Base-by-base conservation (phyloP, 2,329 filamentous ascomycete species). In the Aspergillus sp. region DNA sequence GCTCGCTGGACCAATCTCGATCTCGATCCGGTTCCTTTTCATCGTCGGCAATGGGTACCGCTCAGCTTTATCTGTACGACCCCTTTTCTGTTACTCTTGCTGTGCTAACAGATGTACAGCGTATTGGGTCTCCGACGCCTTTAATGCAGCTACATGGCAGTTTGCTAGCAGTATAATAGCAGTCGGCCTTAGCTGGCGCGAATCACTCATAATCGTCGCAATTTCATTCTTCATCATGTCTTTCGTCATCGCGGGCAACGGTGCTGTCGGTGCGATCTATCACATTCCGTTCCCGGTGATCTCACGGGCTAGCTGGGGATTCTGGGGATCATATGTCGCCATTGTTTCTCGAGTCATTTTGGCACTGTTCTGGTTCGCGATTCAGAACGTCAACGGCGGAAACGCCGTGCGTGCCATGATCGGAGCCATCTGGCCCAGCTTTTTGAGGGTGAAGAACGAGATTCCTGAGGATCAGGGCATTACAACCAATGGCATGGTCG, bases 331-430 rank as follows among this genome's bases (percentile, higher is more conserved):
- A 23, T 84, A 84, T 67, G 75, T 86, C 39, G 79, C 82, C 23
- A 83, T 86, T 55, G 67, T 85, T 7, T 83, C 81, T 0, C 78
- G 84, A 10, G 78, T 80, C 41, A 81, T 86, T 58, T 79, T 86
- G 3, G 84, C 83, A 5, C 70, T 85, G 17, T 85, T 87, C 72
- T 86, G 84, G 89, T 85, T 89, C 56, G 86, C 87, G 0, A 88
- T 90, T 50, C 86, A 89, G 65, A 85, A 84, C 43, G 85, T 86
- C 61, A 88, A 87, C 63, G 87, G 87, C 0, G 86, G 83, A 0
- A 83, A 84, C 59, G 78, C 80, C 0, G 77, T 85, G 8, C 75
- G 76, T 4, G 80, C 82, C 47, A 84, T 84, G 74, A 74, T 85
- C 13, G 79, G 79, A 7, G 83, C 84, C 1, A 85, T 86, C 63